Evolutionary conservation across 352 stramenopile species (phyloP).

Genomic region (Phytophthora tubulina): DNA sequence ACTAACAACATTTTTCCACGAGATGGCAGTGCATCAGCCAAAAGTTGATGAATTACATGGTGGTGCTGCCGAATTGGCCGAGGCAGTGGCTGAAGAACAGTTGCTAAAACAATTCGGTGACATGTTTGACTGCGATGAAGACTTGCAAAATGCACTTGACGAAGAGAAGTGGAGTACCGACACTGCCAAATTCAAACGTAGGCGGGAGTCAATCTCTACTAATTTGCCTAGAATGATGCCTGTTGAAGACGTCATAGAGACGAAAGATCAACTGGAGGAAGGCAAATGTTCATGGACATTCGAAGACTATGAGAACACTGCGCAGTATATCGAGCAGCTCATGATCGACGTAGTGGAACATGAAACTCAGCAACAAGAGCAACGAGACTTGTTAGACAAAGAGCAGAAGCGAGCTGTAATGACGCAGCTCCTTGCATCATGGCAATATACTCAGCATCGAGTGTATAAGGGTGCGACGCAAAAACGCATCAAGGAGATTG

Average conservation of each 20-base stretch:
- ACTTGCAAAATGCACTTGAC: conserved; percentile 57
- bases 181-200: conserved; percentile 33
- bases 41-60: conserved; percentile 33
- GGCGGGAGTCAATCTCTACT: conserved; percentile 23
- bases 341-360: conserved; percentile 49
- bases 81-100: conserved; percentile 37
- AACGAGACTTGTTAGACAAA: neutral
- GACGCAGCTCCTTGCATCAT: conserved; percentile 42
- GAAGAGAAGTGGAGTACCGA: conserved; percentile 60
- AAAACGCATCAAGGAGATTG: conserved; percentile 20
- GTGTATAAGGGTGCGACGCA: conserved; percentile 8
- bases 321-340: conserved; percentile 57
- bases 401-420: conserved; percentile 17
- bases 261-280: conserved; percentile 9
- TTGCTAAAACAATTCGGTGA: conserved; percentile 54
- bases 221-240: conserved; percentile 35
- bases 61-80: conserved; percentile 12
- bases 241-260: neutral
- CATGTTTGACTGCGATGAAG: conserved; percentile 53
- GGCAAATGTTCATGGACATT: conserved; percentile 32
- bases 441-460: conserved; percentile 38
- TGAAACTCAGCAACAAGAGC: conserved; percentile 9
- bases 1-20: conserved; percentile 59
- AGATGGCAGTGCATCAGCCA: conserved; percentile 60
- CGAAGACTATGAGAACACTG: conserved; percentile 65